phyloP scores from a whole-genome alignment of 2,329 filamentous ascomycete species.

The Leptographium lundbergii region DNA sequence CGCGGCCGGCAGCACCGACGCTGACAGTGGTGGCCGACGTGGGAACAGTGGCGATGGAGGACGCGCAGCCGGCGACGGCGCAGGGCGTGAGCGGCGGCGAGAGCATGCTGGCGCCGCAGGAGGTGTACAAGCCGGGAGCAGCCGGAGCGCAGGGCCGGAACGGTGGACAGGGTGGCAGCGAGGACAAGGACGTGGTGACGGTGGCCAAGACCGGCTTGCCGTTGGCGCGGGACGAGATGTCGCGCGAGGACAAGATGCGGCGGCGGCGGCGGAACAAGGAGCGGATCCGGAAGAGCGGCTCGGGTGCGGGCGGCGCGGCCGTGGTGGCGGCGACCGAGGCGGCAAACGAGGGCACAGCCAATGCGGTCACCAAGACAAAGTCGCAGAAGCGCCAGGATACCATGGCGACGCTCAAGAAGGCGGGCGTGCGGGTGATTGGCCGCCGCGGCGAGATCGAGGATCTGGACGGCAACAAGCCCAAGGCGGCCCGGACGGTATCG shows the following conservation, averaged over 20 bases:
- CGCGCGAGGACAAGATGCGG: slow-evolving; percentile 69
- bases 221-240: slow-evolving; percentile 74
- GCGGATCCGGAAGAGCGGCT: slow-evolving; percentile 54
- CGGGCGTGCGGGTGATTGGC: slow-evolving; percentile 83
- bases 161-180: not conserved
- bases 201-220: slow-evolving; percentile 66
- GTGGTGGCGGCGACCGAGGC: slow-evolving; percentile 25
- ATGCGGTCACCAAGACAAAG: slow-evolving; percentile 20
- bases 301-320: slow-evolving; percentile 15
- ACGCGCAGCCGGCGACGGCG: slow-evolving; percentile 76
- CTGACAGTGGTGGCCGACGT: slow-evolving; percentile 84
- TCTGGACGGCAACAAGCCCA: slow-evolving; percentile 67
- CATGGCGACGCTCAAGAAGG: slow-evolving; percentile 40
- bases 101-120: slow-evolving; percentile 81
- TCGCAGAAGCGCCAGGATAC: slow-evolving; percentile 20
- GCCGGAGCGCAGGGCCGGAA: slow-evolving; percentile 41
- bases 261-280: slow-evolving; percentile 75
- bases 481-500: slow-evolving; percentile 34
- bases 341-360: slow-evolving; percentile 31
- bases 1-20: slow-evolving; percentile 67
- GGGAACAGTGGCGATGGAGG: slow-evolving; percentile 88
- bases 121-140: slow-evolving; percentile 76
- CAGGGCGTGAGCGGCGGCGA: slow-evolving; percentile 55
- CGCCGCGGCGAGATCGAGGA: slow-evolving; percentile 77
- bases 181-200: slow-evolving; percentile 34